Base-by-base conservation (phyloP, 139 green algal genomes). In the Chlamydomonas incerta region DNA sequence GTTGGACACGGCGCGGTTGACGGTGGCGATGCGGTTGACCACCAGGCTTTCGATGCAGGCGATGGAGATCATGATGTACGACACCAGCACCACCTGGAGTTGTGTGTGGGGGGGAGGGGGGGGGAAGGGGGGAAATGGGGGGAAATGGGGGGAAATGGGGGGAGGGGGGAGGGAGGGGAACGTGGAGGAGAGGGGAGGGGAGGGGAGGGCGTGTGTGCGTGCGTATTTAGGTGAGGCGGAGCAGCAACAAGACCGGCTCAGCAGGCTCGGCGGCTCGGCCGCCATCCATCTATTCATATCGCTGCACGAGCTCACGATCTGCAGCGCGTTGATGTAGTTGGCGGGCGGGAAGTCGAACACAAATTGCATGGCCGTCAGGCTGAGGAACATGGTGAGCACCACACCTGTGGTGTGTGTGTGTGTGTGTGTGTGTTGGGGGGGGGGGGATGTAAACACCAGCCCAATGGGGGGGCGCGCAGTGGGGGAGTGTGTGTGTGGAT, bases 301-400 rank as follows among this genome's bases (percentile, higher is more conserved):
- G 41, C 46, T 11, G 29, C 17, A 75, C 0, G 28, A 5, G 2
- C 28, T 14, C 62, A 65, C 75, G 58, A 68, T 47, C 60, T 82
- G 75, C 58, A 82, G 75, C 60, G 75, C 62, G 63, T 84, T 84
- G 77, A 84, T 47, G 65, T 84, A 84, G 63, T 84, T 74, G 41
- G 77, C 63, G 63, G 77, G 77, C 31, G 77, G 77, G 75, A 82
- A 82, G 77, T 74, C 65, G 35, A 74, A 84, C 63, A 84, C 63
- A 29, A 84, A 84, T 63, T 84, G 77, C 77, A 84, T 65, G 33
- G 77, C 77, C 2, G 77, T 84, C 13, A 84, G 63, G 9, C 41
- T 67, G n/a, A 84, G 77, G 63, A 84, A 74, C 63, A 74, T 74
- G 41, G 63, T 74, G 3, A 84, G n/a, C 20, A 74, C 46, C 10